Base-by-base conservation (phyloP, 2,329 filamentous ascomycete genomes). In the Lasiodiplodia gonubiensis region DNA sequence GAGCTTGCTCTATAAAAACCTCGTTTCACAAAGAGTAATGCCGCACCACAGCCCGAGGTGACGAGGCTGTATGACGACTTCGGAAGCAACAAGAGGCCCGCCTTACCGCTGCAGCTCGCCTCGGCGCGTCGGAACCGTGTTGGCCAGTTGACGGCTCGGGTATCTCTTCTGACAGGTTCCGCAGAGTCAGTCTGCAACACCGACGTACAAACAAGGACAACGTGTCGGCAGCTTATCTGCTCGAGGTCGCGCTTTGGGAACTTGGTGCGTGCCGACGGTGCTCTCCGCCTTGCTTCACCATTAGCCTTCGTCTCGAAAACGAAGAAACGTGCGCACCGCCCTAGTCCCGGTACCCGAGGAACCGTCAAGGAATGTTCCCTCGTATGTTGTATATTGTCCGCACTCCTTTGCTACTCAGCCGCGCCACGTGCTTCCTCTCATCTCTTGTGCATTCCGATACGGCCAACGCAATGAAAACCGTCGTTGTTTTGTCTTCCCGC, bases 161-260 rank as follows among this genome's bases (percentile, higher is more conserved):
- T 14, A 25, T 4, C 33, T 21, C 21, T 33, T 51, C 37, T 63
- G 59, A 63, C 42, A 63, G 59, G 59, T 63, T 30, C 30, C 59
- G 59, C 59, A 63, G 59, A 63, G 42, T 51, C 59, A 37, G 27
- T 63, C 59, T 63, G 59, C 23, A 30, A 63, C 59, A 63, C 30
- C n/a, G 46, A 12, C 27, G 18, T 30, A 63, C 46, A 63, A 63
- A 63, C 46, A 25, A 54, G 25, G 35, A 51, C 25, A 63, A 49
- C 59, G 59, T 63, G 59, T 52, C 59, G 42, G 46, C 59, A 51
- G 46, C 59, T 51, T 51, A 52, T 63, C 59, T 61, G 57, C 57
- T 61, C 57, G 57, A 49, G 57, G 48, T 39, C 39, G 23, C 39
- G 16, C 57, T 61, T 61, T 23, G 46, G 25, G 23, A 33, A 16